A percentile compares a stretch with the other conserved stretches of the same genome.
These are phyloP conservation scores for Nicotiana undulata DNA, from an alignment of 257 asterid genomes.

Conservation along the genomic window DNA sequence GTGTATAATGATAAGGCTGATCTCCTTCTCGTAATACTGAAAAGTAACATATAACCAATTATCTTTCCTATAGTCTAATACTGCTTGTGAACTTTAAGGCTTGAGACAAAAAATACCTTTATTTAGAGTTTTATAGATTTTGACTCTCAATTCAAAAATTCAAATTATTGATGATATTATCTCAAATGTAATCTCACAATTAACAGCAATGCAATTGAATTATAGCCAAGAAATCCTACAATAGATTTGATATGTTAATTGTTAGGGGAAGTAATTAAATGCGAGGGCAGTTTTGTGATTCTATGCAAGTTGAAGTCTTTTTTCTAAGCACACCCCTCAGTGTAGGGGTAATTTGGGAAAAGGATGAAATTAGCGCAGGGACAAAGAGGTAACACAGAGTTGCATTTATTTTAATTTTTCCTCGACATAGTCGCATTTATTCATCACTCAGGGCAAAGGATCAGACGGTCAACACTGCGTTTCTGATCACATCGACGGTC, in stretches of 20 bases:
- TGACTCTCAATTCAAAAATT: no score
- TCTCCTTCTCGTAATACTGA: no score
- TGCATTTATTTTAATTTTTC: constrained; percentile 16
- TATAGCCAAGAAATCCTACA: not conserved
- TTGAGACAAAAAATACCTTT: no score
- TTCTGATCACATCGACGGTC: constrained; percentile 10
- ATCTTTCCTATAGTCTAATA: no score
- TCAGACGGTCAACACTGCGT: constrained; percentile 23
- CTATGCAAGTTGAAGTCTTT: not conserved
- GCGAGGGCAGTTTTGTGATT: not conserved
- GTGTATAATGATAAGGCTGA: no score
- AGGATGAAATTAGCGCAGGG: constrained; percentile 12
- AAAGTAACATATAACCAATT: no score
- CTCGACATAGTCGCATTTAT: constrained; percentile 19
- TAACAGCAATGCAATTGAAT: not conserved
- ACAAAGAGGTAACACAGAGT: constrained; percentile 40
- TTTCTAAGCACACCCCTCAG: not conserved
- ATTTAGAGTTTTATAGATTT: no score
- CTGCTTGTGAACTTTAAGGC: no score
- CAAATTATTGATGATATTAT: no score
- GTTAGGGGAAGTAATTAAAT: not conserved
- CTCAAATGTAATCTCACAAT: not conserved
- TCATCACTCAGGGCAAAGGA: constrained; percentile 22
- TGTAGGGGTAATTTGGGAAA: constrained; percentile 11
- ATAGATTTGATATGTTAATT: not conserved